Evolutionary conservation across 192 early-diverging fungal genomes (phyloP).

Genomic region (Umbelopsis vinacea): DNA sequence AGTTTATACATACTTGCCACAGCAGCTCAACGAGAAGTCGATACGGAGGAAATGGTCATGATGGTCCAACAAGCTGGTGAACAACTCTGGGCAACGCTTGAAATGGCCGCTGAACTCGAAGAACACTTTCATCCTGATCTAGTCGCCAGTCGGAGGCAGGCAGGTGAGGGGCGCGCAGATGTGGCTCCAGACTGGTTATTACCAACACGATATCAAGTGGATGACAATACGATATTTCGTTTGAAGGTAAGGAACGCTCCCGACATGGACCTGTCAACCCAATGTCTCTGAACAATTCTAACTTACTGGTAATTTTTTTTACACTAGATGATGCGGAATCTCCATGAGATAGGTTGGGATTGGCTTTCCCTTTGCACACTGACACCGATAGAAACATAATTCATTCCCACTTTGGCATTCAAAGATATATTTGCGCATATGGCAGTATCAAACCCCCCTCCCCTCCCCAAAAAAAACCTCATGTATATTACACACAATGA

Average conservation of each 20-base stretch:
- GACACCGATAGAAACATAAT: neutral
- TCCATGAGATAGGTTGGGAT: slow-evolving; percentile 37
- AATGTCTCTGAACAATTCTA: neutral
- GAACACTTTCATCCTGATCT: slow-evolving; percentile 7
- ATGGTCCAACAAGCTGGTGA: slow-evolving; percentile 40
- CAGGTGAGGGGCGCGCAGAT: neutral
- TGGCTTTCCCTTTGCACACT: slow-evolving; percentile 25
- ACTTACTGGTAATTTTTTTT: no score
- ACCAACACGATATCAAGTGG: slow-evolving; percentile 39
- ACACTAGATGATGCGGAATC: slow-evolving; percentile 28
- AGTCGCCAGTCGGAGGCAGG: neutral
- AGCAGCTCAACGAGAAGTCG: slow-evolving; percentile 31
- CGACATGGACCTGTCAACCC: neutral
- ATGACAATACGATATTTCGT: slow-evolving; percentile 30
- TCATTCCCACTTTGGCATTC: neutral
- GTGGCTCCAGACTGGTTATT: slow-evolving; percentile 41
- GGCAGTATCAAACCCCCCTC: no score
- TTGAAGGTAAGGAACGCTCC: slow-evolving; percentile 27
- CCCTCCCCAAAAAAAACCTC: no score
- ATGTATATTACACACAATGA: slow-evolving; percentile 23
- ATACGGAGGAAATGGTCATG: slow-evolving; percentile 37
- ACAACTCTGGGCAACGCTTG: slow-evolving; percentile 33
- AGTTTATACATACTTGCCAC: slow-evolving; percentile 30
- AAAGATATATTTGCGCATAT: neutral
- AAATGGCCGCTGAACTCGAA: slow-evolving; percentile 25